phyloP scores from a whole-genome alignment of 371 early-diverging fungal species.

The Mucor lusitanicus region DNA sequence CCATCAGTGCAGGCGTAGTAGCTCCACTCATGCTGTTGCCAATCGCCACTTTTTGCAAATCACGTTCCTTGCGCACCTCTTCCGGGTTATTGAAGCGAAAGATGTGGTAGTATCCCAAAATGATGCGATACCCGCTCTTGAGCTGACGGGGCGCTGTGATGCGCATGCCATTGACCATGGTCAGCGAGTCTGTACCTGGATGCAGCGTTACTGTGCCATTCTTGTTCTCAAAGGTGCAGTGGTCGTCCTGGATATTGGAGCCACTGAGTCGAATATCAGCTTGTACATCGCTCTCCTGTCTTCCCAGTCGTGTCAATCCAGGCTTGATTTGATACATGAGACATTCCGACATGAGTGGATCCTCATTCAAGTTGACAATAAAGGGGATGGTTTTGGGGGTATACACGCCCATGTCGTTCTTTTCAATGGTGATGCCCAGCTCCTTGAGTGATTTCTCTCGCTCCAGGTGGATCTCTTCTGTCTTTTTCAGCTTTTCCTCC shows the following conservation, averaged over 20 bases:
- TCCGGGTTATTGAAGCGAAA: slow-evolving; percentile 89
- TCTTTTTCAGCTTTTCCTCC: slow-evolving; percentile 82
- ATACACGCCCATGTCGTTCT: slow-evolving; percentile 78
- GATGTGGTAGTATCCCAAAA: slow-evolving; percentile 81
- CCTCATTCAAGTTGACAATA: slow-evolving; percentile 88
- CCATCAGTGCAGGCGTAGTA: background rate
- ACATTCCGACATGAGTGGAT: slow-evolving; percentile 90
- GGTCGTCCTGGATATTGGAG: slow-evolving; percentile 66
- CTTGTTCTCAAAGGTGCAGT: slow-evolving; percentile 78
- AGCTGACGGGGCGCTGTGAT: slow-evolving; percentile 62
- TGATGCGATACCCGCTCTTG: slow-evolving; percentile 78
- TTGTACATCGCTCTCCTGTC: slow-evolving; percentile 42
- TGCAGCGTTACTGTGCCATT: slow-evolving; percentile 65
- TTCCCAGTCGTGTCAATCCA: slow-evolving; percentile 77
- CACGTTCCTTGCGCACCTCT: slow-evolving; percentile 77
- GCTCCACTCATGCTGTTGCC: slow-evolving; percentile 20
- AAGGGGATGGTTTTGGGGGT: slow-evolving; percentile 86
- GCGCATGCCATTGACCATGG: slow-evolving; percentile 79
- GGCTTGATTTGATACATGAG: slow-evolving; percentile 85
- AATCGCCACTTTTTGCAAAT: slow-evolving; percentile 38
- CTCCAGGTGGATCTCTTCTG: slow-evolving; percentile 74
- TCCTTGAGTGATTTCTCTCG: slow-evolving; percentile 81
- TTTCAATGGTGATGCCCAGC: slow-evolving; percentile 78
- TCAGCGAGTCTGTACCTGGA: slow-evolving; percentile 60
- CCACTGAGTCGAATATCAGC: slow-evolving; percentile 80